Evolutionary conservation across 768 basidiomycete genomes (phyloP).

Genomic region (Leccinellum luteum): DNA sequence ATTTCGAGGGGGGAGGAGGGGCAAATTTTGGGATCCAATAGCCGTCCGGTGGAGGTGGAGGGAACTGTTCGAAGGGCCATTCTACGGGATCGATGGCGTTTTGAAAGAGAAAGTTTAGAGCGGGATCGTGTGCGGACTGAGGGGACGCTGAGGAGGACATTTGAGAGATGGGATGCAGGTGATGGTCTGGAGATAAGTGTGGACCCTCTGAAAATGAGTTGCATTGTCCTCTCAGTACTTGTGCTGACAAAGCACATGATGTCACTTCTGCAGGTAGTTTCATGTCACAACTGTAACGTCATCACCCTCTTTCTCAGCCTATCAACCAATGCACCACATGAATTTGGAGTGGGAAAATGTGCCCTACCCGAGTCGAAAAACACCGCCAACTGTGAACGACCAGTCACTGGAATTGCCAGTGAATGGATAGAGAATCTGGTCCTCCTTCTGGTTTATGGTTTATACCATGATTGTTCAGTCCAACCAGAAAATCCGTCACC

Average conservation of each 20-base stretch:
- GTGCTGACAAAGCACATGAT: background rate
- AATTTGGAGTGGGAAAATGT: constrained; percentile 5
- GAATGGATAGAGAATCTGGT: background rate
- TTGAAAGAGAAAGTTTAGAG: background rate
- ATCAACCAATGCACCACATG: background rate
- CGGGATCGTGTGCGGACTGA: background rate
- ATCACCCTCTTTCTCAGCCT: background rate
- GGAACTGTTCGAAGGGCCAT: constrained; percentile 31
- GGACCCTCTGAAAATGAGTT: background rate
- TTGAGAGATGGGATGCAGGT: background rate
- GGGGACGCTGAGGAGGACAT: constrained; percentile 8
- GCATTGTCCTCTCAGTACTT: background rate
- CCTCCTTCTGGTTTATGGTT: too few species aligned
- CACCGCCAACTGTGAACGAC: background rate
- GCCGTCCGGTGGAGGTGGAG: constrained; percentile 26
- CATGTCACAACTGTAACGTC: too few species aligned
- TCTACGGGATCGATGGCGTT: constrained; percentile 2
- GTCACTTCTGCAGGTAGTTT: too few species aligned
- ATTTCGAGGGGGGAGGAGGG: constrained; percentile 19
- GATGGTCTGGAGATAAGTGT: background rate
- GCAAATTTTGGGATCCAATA: constrained; percentile 24
- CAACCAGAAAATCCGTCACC: background rate
- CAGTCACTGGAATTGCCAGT: background rate
- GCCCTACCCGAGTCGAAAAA: background rate
- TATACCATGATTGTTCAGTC: background rate